Base-by-base conservation (phyloP, 306 rosid genomes). In the Malus sylvestris region DNA sequence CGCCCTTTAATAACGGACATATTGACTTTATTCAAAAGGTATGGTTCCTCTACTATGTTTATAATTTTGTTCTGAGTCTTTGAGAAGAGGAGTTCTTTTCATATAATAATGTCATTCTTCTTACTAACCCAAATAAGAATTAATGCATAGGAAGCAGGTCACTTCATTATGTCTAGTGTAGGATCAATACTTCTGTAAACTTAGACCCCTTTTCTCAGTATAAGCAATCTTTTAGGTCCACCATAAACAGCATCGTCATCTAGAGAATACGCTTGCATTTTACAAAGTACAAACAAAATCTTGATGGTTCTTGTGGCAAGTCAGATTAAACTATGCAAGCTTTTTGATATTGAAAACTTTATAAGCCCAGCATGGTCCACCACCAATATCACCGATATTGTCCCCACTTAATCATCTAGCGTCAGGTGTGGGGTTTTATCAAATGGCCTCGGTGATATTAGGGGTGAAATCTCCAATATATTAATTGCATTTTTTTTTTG, bases 1-100 rank as follows among this genome's bases (percentile, higher is more conserved):
- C 97, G 97, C 51, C 98, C 98, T 61, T 57, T 83, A 55, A 83
- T 92, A 87, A 67, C 74, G 4, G 95, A 94, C 81, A 86, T 94
- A 85, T 71, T 90, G 81, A 74, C 79, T 5, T 85, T 83, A 80
- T 88, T 94, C 76, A 84, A 85, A 83, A 89, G 97, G 98, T 94
- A 75, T 76, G 86, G 86, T 76, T 22, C 55, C 38, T 65, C 42
- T 30, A 13, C 7, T 64, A 30, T 30, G 22, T 32, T 15, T 62
- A 15, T 76, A 10, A 59, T 18, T 68, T 45, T 27, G 22, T 58
- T 76, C 2, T 65, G n/a, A 20, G 49, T 25, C 70, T 71, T 3
- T 30, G 42, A 25, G 35, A 70, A 30, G 58, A 51, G 23, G n/a
- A 6, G n/a, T 19, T 44, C 4, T 46, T 25, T 59, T 38, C 46